phyloP scores from a whole-genome alignment of 2,329 filamentous ascomycete species.

The Ceratocystis colombiana region DNA sequence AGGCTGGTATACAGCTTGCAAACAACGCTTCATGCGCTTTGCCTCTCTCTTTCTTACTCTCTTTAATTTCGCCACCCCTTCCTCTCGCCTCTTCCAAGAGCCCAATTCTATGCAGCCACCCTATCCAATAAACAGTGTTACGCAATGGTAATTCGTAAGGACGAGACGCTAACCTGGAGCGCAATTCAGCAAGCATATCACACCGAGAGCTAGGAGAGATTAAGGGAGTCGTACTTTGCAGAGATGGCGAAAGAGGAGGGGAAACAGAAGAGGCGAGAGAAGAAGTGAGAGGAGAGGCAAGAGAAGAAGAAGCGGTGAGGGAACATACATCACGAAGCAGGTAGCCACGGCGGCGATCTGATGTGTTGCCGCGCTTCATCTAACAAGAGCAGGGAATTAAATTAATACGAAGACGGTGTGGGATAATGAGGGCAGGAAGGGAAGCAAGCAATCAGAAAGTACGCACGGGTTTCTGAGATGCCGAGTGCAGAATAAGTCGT shows the following conservation, averaged over 20 bases:
- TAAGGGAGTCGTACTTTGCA: background rate
- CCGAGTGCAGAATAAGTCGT: too few relatives aligned
- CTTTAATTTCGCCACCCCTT: background rate
- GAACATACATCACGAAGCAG: slow-evolving; percentile 7
- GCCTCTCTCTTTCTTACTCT: background rate
- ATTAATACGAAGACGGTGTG: slow-evolving; percentile 9
- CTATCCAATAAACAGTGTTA: background rate
- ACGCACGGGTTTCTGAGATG: background rate
- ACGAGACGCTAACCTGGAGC: background rate
- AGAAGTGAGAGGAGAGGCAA: background rate
- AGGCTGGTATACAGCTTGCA: too few relatives aligned
- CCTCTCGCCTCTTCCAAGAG: background rate
- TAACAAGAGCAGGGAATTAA: slow-evolving; percentile 9
- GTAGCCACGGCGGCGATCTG: background rate
- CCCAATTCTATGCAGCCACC: background rate
- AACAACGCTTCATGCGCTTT: background rate
- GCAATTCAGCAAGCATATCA: background rate
- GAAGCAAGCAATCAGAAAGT: background rate
- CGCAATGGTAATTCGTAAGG: background rate
- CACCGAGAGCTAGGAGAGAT: background rate
- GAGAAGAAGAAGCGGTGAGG: slow-evolving; percentile 13
- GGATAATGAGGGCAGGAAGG: background rate
- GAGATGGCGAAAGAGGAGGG: background rate
- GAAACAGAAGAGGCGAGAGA: background rate
- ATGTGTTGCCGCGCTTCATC: background rate